Evolutionary conservation across 495 filamentous ascomycete genomes (phyloP).

Genomic region (Neurospora pannonica): DNA sequence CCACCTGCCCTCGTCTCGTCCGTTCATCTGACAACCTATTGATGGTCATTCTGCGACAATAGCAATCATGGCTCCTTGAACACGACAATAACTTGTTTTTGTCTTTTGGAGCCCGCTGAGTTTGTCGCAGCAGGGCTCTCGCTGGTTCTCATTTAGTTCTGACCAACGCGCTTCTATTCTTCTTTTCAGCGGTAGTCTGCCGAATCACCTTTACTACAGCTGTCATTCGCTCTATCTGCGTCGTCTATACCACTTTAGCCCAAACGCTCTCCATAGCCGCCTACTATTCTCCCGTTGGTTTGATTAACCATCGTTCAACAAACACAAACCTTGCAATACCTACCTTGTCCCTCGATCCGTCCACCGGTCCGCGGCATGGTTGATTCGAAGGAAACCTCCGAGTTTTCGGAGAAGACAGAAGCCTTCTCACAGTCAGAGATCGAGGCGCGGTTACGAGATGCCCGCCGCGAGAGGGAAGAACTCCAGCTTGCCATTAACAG

Average conservation of each 20-base stretch:
- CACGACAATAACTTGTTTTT: neutral
- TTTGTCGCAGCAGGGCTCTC: conserved; percentile 1
- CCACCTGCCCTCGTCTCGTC: conserved; percentile 10
- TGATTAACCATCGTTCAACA: neutral
- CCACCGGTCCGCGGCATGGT: conserved; percentile 22
- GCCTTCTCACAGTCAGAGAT: conserved; percentile 41
- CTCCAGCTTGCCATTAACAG: conserved; percentile 19
- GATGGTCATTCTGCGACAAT: conserved; percentile 20
- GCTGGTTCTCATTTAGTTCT: neutral
- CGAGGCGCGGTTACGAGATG: conserved; percentile 18
- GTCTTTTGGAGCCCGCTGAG: neutral
- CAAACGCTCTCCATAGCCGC: neutral
- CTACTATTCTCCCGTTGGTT: conserved; percentile 1
- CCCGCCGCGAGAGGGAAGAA: conserved; percentile 27
- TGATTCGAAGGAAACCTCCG: conserved; percentile 24
- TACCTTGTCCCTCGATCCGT: neutral
- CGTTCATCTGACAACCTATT: conserved; percentile 27
- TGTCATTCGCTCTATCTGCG: conserved; percentile 8
- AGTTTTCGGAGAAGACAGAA: conserved; percentile 39
- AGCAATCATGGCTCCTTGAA: conserved; percentile 2
- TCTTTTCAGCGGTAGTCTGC: neutral
- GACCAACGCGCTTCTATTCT: conserved; percentile 1
- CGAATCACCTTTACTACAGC: neutral
- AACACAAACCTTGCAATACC: neutral
- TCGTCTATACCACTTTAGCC: neutral